Base-by-base conservation (phyloP, 495 filamentous ascomycete species). In the Penicillium argentinense region DNA sequence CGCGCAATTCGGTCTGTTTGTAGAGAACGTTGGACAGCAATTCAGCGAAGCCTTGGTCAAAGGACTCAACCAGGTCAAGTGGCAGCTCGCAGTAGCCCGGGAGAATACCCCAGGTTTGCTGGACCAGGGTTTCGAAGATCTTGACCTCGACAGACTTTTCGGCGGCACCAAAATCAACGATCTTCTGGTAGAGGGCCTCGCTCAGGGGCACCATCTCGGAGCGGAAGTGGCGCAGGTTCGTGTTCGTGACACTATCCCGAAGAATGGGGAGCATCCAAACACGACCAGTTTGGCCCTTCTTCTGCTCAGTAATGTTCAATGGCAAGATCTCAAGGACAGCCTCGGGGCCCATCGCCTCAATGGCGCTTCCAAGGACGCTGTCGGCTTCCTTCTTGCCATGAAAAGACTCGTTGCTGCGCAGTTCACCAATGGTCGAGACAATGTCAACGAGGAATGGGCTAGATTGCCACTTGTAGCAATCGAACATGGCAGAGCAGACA, bases 261-360 rank as follows among this genome's bases (percentile, higher is more conserved):
- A 98, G 74, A 27, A 97, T 79, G 5, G 93, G 93, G 12, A 98
- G 74, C 67, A 98, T 81, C 93, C 93, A 98, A 21, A 93, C 93
- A 62, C 95, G 76, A 38, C 95, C 93, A 11, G 86, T 80, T 52
- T 92, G 80, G 13, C 86, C 86, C 29, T 77, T 73, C 49, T 80
- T 81, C 28, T 91, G 86, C 53, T 87, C 85, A 13, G 76, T 71
- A 7, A 98, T 79, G 59, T 96, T 96, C 24, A 97, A 71, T 4
- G 93, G 91, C 23, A 98, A 70, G 30, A 96, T 81, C 3, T 79
- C 68, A 18, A 98, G 73, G 1, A 97, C 85, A 3, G 79, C 76
- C 53, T 86, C 86, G 0, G 93, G 90, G 5, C 93, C 93, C 86
- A 96, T 91, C 0, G 87, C 88, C 40, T 81, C 78, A 33, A 96